Evolutionary conservation across 2,329 filamentous ascomycete species (phyloP).

Genomic region (Pestalotiopsis sp.): DNA sequence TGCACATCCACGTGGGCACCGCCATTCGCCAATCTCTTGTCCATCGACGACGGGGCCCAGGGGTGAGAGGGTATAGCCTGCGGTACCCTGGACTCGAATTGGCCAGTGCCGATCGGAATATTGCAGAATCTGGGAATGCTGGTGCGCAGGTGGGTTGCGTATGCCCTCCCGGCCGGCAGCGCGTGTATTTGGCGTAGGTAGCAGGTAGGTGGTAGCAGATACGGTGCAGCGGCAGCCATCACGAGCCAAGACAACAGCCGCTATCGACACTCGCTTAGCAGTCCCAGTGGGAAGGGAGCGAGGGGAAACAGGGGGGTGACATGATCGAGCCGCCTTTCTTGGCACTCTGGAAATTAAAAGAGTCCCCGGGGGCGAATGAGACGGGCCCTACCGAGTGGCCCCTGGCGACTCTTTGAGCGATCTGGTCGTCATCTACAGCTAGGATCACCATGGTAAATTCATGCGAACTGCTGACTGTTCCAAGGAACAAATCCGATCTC

Average conservation of each 20-base stretch:
- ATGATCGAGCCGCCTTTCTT: background rate
- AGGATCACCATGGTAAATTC: background rate
- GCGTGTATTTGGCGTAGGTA: background rate
- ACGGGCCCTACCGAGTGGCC: background rate
- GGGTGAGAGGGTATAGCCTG: background rate
- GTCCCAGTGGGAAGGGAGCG: background rate
- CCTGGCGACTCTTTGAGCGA: background rate
- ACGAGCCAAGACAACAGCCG: background rate
- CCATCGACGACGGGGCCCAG: background rate
- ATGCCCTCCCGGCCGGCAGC: background rate
- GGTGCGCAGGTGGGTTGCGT: constrained; percentile 1
- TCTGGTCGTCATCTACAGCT: constrained; percentile 1
- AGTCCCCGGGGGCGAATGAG: background rate
- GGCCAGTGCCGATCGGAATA: constrained; percentile 1
- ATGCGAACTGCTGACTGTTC: background rate
- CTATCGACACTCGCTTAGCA: background rate
- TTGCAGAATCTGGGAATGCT: background rate
- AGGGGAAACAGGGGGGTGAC: background rate
- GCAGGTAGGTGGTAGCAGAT: too few relatives aligned
- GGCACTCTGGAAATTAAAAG: background rate
- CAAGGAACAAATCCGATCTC: background rate
- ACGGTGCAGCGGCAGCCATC: background rate
- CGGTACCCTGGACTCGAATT: background rate
- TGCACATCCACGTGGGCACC: constrained; percentile 9
- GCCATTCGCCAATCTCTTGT: constrained; percentile 4